Evolutionary conservation across 1,139 yeast species (phyloP), one percentile per base, ranked within the genome.

Genomic region (Yamadazyma atlantica): DNA sequence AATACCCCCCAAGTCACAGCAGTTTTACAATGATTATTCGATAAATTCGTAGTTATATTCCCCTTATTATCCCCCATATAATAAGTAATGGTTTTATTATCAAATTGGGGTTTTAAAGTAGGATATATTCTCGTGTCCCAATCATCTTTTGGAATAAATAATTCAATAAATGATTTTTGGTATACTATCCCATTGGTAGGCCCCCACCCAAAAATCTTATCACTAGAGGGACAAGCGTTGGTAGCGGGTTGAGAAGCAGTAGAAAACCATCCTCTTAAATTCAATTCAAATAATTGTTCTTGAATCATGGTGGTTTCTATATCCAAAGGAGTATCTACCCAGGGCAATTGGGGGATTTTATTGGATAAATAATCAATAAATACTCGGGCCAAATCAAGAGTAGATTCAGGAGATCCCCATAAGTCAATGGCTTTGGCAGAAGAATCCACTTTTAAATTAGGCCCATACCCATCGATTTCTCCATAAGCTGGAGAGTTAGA

Each of bases 1-100:
- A 90, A 89, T 2, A 85, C 95, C 40, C 97, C 97, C 97, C 97
- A 92, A 0, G 97, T 92, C 8, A 92, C 94, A 17, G 94, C 96
- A 50, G 83, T 81, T 50, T 68, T 70, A 37, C 56, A 56, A 40
- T 57, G 64, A n/a, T 50, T 44, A 30, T 54, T 50, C 1, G 73
- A 71, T 54, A 85, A 62, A 49, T 85, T 85, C 3, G 90, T 76
- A 23, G 69, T 64, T 45, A 87, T 78, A n/a, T 63, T 55, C 1
- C 83, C 83, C 2, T 61, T 46, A 29, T 75, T 55, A 55, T 83
- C 88, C 29, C 94, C 90, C 24, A 76, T 73, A 58, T 84, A 90
- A 60, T 81, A 89, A 8, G 89, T 80, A 18, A 81, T 68, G n/a
- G 66, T 60, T 23, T 58, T 60, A 23, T 67, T 67, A 17, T 64